Evolutionary conservation across 1,284 basidiomycete species (phyloP).

Genomic region (Sporisorium exsertum): DNA sequence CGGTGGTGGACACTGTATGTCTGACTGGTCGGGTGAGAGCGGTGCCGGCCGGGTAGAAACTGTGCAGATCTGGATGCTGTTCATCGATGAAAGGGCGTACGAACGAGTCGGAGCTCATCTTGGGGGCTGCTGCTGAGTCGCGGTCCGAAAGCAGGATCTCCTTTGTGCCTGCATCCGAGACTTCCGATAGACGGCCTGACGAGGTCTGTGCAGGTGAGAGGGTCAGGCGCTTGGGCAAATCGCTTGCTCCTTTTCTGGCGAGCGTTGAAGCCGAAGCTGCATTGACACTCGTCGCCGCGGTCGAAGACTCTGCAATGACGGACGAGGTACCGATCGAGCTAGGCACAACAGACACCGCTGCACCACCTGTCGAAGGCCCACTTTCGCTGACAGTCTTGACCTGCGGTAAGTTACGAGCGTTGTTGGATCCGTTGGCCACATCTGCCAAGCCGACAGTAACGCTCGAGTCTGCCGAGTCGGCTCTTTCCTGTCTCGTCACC

Average conservation of each 20-base stretch:
- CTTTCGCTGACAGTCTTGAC: neutral
- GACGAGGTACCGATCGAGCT: constrained; percentile 4
- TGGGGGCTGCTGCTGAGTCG: constrained; percentile 16
- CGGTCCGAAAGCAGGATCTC: constrained; percentile 33
- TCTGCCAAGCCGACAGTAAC: neutral
- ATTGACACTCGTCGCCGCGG: constrained; percentile 15
- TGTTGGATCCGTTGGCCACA: neutral
- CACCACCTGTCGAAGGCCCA: constrained; percentile 4
- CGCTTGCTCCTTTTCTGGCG: neutral
- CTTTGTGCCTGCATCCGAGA: constrained; percentile 28
- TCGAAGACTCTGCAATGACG: neutral
- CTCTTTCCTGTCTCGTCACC: neutral
- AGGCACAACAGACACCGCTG: neutral
- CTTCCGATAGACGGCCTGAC: constrained; percentile 14
- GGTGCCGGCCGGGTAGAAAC: constrained; percentile 16
- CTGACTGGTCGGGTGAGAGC: constrained; percentile 2
- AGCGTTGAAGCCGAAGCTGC: neutral
- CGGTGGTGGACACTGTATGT: neutral
- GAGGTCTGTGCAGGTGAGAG: constrained; percentile 9
- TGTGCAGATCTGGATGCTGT: constrained; percentile 21
- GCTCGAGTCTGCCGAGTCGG: constrained; percentile 14
- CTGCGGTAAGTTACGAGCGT: neutral
- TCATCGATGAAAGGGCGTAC: constrained; percentile 14
- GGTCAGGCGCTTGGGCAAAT: neutral
- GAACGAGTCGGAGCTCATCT: constrained; percentile 14